Conservation (phyloP, 2,329 filamentous ascomycete species). For the Penicillium sp. region DNA sequence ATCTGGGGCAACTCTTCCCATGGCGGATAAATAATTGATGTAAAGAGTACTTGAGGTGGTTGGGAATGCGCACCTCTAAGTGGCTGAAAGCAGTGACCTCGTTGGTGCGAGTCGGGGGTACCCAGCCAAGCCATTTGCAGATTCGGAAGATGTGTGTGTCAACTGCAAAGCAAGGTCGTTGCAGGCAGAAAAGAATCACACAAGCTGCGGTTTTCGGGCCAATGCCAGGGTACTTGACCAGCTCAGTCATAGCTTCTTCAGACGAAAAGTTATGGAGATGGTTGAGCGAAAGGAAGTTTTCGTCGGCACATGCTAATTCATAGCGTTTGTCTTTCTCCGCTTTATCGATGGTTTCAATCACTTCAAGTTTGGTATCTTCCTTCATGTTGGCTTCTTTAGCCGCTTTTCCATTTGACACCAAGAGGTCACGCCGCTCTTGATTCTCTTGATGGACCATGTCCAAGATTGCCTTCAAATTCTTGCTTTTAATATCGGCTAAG, state of each 20-base stretch:
- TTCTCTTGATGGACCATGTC: constrained; percentile 67
- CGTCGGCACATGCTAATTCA: constrained; percentile 53
- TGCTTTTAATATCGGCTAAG: constrained; percentile 63
- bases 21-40: constrained; percentile 59
- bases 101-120: constrained; percentile 46
- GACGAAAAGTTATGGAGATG: constrained; percentile 53
- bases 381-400: constrained; percentile 39
- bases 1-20: constrained; percentile 57
- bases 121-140: constrained; percentile 57
- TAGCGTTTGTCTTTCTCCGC: constrained; percentile 48
- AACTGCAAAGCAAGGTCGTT: constrained; percentile 58
- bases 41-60: constrained; percentile 58
- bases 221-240: constrained; percentile 57
- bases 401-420: constrained; percentile 34
- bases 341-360: constrained; percentile 27
- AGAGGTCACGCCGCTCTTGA: constrained; percentile 48
- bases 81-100: constrained; percentile 52
- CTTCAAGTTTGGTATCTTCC: constrained; percentile 8
- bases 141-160: constrained; percentile 63
- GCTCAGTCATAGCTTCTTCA: constrained; percentile 53
- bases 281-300: constrained; percentile 59
- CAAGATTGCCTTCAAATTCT: constrained; percentile 66
- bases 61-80: constrained; percentile 55
- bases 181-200: constrained; percentile 59
- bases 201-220: constrained; percentile 62